Percentiles rank a stretch among this genome's conserved stretches.
phyloP scores from a whole-genome alignment of 306 rosid genomes.

The Gillenia trifoliata region DNA sequence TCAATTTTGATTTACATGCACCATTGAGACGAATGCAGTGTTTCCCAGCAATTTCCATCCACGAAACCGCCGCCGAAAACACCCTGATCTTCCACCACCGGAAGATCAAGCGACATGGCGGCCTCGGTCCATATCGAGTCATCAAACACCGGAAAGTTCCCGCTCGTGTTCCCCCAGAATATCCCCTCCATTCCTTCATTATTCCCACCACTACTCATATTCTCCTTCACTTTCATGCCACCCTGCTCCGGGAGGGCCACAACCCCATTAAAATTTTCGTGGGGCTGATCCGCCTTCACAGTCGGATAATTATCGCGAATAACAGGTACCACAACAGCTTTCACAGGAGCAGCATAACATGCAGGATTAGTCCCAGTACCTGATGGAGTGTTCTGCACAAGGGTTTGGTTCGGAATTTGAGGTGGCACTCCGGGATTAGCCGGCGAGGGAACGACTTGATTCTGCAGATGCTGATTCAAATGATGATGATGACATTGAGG shows the following conservation, averaged over 20 bases:
- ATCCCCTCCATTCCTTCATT: conserved; percentile 20
- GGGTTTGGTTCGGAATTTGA: not conserved
- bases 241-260: not conserved
- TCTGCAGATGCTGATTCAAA: not conserved
- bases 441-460: not conserved
- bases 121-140: conserved; percentile 77
- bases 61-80: conserved; percentile 22
- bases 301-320: not conserved
- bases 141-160: conserved; percentile 34
- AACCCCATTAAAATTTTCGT: not conserved
- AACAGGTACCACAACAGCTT: not conserved
- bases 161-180: conserved; percentile 39
- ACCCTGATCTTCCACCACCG: conserved; percentile 29
- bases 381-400: not conserved
- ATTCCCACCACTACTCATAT: not conserved
- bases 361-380: not conserved
- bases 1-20: conserved; percentile 30
- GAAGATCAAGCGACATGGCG: conserved; percentile 57
- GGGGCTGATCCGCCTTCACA: not conserved
- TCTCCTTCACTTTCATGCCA: not conserved
- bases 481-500: not conserved
- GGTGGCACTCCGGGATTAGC: not conserved
- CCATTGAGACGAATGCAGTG: conserved; percentile 46
- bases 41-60: conserved; percentile 43
- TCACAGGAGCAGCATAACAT: not conserved